A percentile compares a stretch with the other conserved stretches of the same genome.
phyloP scores from a whole-genome alignment of 306 rosid genomes.

The Oemleria cerasiformis region DNA sequence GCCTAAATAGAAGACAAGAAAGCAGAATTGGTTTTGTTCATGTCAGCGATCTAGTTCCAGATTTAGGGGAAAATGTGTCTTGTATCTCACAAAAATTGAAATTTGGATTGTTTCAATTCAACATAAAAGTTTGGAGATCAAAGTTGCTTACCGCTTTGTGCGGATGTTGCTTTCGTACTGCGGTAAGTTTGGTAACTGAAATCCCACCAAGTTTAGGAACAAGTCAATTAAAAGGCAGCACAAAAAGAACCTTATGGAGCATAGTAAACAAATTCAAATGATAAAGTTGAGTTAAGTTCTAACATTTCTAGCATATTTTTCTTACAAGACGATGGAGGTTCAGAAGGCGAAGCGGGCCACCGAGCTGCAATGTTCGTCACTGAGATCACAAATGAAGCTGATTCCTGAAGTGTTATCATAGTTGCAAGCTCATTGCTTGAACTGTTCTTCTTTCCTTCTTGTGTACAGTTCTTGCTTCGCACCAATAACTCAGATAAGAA shows the following conservation, averaged over 20 bases:
- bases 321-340: slow-evolving; percentile 47
- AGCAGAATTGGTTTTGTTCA: too few relatives aligned
- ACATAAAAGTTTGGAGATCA: too few relatives aligned
- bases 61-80: too few relatives aligned
- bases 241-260: too few relatives aligned
- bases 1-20: too few relatives aligned
- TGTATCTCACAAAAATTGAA: not conserved
- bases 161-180: slow-evolving; percentile 47
- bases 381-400: slow-evolving; percentile 69
- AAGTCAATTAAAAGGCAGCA: not conserved
- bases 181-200: slow-evolving; percentile 50
- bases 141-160: slow-evolving; percentile 44
- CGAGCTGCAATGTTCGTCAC: slow-evolving; percentile 69
- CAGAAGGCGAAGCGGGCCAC: slow-evolving; percentile 51
- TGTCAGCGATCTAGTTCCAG: too few relatives aligned
- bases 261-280: too few relatives aligned
- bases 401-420: slow-evolving; percentile 49
- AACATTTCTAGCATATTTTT: slow-evolving; percentile 35
- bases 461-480: too few relatives aligned
- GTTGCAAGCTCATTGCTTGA: too few relatives aligned
- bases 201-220: slow-evolving; percentile 15
- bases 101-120: not conserved
- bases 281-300: too few relatives aligned
- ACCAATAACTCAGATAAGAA: too few relatives aligned
- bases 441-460: too few relatives aligned